These are phyloP conservation scores for Capsicum rhomboideum DNA, from an alignment of 257 asterid genomes.

Conservation along the genomic window DNA sequence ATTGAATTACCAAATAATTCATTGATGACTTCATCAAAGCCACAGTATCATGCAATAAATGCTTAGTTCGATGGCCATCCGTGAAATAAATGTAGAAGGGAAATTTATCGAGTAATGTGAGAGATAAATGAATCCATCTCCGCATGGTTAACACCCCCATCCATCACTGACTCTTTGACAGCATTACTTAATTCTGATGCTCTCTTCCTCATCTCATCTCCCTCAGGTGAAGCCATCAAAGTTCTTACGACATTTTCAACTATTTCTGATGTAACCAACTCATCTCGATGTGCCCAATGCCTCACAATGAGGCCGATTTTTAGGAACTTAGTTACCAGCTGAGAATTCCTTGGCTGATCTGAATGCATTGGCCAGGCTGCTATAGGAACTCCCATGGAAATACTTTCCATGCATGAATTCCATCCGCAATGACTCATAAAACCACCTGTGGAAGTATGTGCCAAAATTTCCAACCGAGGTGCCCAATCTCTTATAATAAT, in stretches of 20 bases:
- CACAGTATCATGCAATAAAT: background rate
- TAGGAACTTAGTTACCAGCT: background rate
- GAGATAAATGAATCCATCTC: background rate
- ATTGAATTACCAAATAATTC: background rate
- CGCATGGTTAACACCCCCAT: background rate
- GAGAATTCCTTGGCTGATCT: conserved; percentile 8
- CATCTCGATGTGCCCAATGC: conserved; percentile 4
- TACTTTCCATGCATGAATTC: conserved; percentile 20
- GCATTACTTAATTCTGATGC: conserved; percentile 3
- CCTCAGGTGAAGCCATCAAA: conserved; percentile 18
- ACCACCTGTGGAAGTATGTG: conserved; percentile 15
- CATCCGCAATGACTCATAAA: conserved; percentile 24
- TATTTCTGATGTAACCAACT: conserved; percentile 7
- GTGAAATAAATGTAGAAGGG: background rate
- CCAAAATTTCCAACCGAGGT: conserved; percentile 12
- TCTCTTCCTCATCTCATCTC: conserved; percentile 18
- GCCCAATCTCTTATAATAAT: conserved; percentile 16
- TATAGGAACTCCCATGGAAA: conserved; percentile 12
- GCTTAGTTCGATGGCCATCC: no score
- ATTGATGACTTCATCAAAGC: background rate
- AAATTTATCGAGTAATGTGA: background rate
- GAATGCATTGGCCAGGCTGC: conserved; percentile 20
- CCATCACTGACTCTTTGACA: conserved; percentile 5
- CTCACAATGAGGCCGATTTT: conserved; percentile 9
- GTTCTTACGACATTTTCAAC: conserved; percentile 11